These are phyloP conservation scores for Ophiocordyceps camponoti-saundersi DNA, from an alignment of 2,329 filamentous ascomycete species.

Conservation along the genomic window DNA sequence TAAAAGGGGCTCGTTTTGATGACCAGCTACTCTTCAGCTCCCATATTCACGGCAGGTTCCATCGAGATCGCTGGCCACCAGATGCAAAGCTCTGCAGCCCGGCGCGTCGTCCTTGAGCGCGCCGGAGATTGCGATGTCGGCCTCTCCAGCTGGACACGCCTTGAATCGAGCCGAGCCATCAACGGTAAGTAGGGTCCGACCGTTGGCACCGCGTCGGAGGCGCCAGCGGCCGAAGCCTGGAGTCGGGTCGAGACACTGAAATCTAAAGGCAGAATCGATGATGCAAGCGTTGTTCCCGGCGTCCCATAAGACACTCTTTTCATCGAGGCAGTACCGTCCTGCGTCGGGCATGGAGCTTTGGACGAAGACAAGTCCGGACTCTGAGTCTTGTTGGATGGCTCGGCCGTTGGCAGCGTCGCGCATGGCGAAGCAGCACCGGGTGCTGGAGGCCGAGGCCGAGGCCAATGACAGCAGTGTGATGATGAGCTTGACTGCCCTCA, in stretches of 20 bases:
- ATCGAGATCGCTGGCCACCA: constrained; percentile 10
- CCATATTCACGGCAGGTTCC: constrained; percentile 8
- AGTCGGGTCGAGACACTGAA: constrained; percentile 16
- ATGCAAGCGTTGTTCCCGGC: constrained; percentile 15
- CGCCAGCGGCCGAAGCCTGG: constrained; percentile 12
- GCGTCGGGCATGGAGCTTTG: constrained; percentile 5
- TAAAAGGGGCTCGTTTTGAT: too few relatives aligned
- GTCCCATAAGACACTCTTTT: constrained; percentile 11
- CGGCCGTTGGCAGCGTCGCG: constrained; percentile 9
- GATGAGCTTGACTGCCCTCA: neutral
- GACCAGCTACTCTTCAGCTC: neutral
- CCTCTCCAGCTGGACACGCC: constrained; percentile 8
- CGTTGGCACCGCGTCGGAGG: constrained; percentile 6
- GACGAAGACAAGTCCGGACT: constrained; percentile 11
- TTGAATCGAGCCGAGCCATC: constrained; percentile 9
- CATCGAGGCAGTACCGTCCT: constrained; percentile 15
- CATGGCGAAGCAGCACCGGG: constrained; percentile 13
- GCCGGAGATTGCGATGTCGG: constrained; percentile 10
- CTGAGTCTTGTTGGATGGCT: constrained; percentile 10
- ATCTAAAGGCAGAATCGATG: constrained; percentile 7
- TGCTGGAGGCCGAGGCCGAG: constrained; percentile 1
- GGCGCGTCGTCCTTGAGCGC: constrained; percentile 4
- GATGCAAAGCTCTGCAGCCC: constrained; percentile 8
- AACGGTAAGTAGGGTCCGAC: constrained; percentile 8
- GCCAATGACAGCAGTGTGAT: constrained; percentile 6